Percentiles rank a stretch among this genome's conserved stretches.
These are phyloP conservation scores for Zygoascus tannicola DNA, from an alignment of 805 yeast genomes.

Conservation along the genomic window DNA sequence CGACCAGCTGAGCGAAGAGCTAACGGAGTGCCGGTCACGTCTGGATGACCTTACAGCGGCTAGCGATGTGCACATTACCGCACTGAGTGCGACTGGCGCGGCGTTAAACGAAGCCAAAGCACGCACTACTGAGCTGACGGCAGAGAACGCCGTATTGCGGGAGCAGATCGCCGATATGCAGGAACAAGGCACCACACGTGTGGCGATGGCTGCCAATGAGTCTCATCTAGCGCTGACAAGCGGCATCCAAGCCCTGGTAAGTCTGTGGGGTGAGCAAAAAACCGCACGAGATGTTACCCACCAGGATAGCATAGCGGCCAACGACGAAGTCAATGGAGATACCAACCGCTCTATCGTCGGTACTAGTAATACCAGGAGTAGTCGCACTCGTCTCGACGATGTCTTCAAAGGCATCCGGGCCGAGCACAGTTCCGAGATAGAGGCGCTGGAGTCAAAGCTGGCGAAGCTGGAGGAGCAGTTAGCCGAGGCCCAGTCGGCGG, in stretches of 20 bases:
- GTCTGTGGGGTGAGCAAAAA: constrained; percentile 17
- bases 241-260: constrained; percentile 18
- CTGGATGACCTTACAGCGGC: constrained; percentile 13
- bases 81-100: constrained; percentile 20
- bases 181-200: constrained; percentile 14
- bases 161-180: constrained; percentile 13
- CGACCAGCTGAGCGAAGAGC: constrained; percentile 9
- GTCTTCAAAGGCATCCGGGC: constrained; percentile 8
- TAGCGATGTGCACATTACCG: constrained; percentile 18
- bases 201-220: constrained; percentile 15
- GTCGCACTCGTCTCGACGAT: constrained; percentile 5
- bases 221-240: constrained; percentile 16
- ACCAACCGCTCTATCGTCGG: constrained; percentile 5
- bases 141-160: constrained; percentile 14
- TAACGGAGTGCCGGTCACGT: constrained; percentile 7
- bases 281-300: not conserved
- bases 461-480: not conserved
- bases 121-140: constrained; percentile 11
- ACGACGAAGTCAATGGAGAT: not conserved
- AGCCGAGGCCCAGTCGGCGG: constrained; percentile 1
- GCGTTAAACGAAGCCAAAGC: constrained; percentile 20
- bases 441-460: constrained; percentile 2
- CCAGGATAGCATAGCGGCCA: not conserved
- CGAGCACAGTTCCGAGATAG: constrained; percentile 2
- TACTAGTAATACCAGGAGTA: constrained; percentile 7